Conservation (phyloP, 495 filamentous ascomycete species). For the Talaromyces borbonicus region DNA sequence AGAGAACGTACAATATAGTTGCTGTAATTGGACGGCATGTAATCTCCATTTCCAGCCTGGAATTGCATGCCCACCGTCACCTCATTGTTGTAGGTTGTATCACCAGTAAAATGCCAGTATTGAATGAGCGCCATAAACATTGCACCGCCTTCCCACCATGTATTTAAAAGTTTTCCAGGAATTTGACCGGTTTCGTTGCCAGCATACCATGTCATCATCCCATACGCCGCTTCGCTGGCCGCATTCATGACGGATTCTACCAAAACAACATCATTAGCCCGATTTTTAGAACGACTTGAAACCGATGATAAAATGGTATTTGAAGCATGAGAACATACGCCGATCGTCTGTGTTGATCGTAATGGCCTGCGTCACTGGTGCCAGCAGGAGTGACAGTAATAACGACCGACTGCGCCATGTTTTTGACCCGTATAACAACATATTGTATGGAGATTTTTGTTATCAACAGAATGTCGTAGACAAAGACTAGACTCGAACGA, state of each 20-base stretch:
- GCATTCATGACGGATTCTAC: slow-evolving; percentile 58
- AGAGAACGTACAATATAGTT: slow-evolving; percentile 14
- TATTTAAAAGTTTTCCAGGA: slow-evolving; percentile 45
- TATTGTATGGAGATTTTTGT: no score
- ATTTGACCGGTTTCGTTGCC: slow-evolving; percentile 54
- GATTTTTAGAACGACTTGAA: background rate
- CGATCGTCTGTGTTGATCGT: slow-evolving; percentile 11
- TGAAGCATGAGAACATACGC: slow-evolving; percentile 5
- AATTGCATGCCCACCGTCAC: slow-evolving; percentile 43
- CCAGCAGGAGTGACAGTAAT: slow-evolving; percentile 3
- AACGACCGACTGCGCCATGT: slow-evolving; percentile 5
- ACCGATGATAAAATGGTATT: no score
- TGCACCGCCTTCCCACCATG: slow-evolving; percentile 76
- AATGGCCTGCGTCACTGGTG: slow-evolving; percentile 10
- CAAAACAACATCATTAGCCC: background rate
- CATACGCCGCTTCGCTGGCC: slow-evolving; percentile 47
- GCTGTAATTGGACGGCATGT: slow-evolving; percentile 52
- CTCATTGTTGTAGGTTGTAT: slow-evolving; percentile 49
- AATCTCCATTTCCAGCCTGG: slow-evolving; percentile 52
- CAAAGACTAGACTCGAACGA: no score
- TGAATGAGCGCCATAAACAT: slow-evolving; percentile 60
- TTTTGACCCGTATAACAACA: no score
- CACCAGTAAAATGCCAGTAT: slow-evolving; percentile 60
- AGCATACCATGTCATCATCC: slow-evolving; percentile 61
- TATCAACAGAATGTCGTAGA: no score